Conservation (phyloP, 2,329 filamentous ascomycete genomes). For the Fusarium neocosmosporiellum region DNA sequence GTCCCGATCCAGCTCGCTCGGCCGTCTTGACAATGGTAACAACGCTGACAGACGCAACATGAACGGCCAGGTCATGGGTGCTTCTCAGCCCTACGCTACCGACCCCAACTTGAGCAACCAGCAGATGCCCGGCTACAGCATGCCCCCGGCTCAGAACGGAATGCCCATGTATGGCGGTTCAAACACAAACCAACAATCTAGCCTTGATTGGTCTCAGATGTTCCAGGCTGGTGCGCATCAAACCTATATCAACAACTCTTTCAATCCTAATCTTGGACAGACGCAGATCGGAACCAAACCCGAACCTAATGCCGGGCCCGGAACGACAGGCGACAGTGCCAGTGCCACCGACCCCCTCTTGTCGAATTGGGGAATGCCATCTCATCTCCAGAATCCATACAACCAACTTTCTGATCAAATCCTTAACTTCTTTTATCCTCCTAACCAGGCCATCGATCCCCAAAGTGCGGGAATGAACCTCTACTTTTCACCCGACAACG, state of each 20-base stretch:
- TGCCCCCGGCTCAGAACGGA: conserved; percentile 71
- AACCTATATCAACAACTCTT: conserved; percentile 71
- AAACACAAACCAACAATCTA: conserved; percentile 69
- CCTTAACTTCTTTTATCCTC: conserved; percentile 66
- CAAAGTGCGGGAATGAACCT: conserved; percentile 67
- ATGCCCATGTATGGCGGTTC: conserved; percentile 72
- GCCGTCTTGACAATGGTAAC: conserved; percentile 65
- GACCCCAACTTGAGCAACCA: conserved; percentile 73
- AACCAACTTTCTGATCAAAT: conserved; percentile 66
- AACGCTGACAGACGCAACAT: conserved; percentile 69
- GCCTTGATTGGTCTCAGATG: conserved; percentile 82
- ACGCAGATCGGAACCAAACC: conserved; percentile 76
- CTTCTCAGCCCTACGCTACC: conserved; percentile 66
- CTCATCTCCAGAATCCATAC: conserved; percentile 62
- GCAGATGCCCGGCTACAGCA: conserved; percentile 72
- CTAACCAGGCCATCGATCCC: conserved; percentile 58
- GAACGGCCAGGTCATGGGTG: conserved; percentile 61
- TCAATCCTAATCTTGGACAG: conserved; percentile 74
- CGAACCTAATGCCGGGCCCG: conserved; percentile 68
- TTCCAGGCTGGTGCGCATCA: conserved; percentile 79
- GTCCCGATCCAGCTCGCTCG: conserved; percentile 70
- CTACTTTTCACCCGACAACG: conserved; percentile 74
- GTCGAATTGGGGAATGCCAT: conserved; percentile 61
- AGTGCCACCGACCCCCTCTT: conserved; percentile 58
- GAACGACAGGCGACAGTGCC: conserved; percentile 60